Evolutionary conservation across 495 filamentous ascomycete genomes (phyloP), one percentile per base, ranked within the genome.

Genomic region (Aspergillus homomorphus): DNA sequence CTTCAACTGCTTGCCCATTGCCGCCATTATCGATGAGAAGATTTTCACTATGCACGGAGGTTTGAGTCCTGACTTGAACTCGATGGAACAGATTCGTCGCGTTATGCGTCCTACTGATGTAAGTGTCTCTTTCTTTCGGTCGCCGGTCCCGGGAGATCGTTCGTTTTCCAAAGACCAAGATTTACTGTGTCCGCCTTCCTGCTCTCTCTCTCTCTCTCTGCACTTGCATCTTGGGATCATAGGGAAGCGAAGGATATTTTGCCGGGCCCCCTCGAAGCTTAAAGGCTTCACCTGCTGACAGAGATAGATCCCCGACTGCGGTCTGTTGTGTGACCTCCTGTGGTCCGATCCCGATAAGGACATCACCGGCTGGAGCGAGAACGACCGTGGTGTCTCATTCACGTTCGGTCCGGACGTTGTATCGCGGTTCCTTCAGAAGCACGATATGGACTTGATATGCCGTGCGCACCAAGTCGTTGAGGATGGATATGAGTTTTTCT

Each of bases 21-120:
- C 94, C n/a, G 94, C 94, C 56, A 98, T 98, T 74, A 98, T 98
- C 67, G 94, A 98, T 71, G 94, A 98, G 83, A 98, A 98, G 88
- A 98, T 98, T 67, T 98, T 98, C 84, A 98, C 94, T 60, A 98
- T 98, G 94, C 94, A 98, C 75, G 94, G 94, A 67, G 94, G 94
- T 66, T 78, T 98, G 68, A 97, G 94, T 69, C 94, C 94, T 24
- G 94, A 98, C 68, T 80, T 98, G 50, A 98, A 98, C 81, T 97
- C 94, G 28, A 98, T 98, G 94, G 94, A 98, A 80, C 94, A 98
- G 78, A 98, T 98, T 61, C 90, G 94, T 67, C 89, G 94, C 62
- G 94, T 98, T 59, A 98, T 98, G 94, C 87, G 94, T 60, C 94
- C 94, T 53, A 98, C 94, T 63, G 94, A 98, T 85, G 94, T 98